Evolutionary conservation across 208 protist species (phyloP).

Genomic region (Trypanosoma scelopori): DNA sequence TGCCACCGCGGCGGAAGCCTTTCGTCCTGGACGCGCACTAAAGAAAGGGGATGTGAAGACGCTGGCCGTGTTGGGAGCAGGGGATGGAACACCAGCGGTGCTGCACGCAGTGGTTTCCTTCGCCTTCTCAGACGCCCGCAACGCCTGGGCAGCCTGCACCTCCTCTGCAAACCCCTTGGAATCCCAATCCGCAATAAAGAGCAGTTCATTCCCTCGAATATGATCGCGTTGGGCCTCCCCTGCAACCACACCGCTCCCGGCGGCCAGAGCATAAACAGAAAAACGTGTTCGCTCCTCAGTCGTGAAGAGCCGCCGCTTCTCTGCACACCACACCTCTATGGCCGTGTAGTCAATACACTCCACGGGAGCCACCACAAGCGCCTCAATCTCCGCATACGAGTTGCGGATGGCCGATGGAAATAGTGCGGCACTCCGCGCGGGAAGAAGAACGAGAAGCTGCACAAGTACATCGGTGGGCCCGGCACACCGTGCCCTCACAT

Average conservation of each 20-base stretch:
- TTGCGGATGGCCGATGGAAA: conserved; percentile 62
- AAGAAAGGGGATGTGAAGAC: conserved; percentile 62
- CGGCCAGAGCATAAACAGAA: conserved; percentile 61
- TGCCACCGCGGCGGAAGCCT: conserved; percentile 21
- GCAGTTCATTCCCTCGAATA: conserved; percentile 53
- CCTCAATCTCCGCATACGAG: conserved; percentile 65
- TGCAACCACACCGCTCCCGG: conserved; percentile 25
- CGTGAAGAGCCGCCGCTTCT: conserved; percentile 56
- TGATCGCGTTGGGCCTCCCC: conserved; percentile 7
- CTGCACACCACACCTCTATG: conserved; percentile 70
- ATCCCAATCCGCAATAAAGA: conserved; percentile 70
- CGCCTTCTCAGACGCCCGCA: neutral
- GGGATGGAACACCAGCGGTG: conserved; percentile 1
- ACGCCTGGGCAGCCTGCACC: conserved; percentile 20
- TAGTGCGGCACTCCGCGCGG: conserved; percentile 49
- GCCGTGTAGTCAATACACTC: conserved; percentile 67
- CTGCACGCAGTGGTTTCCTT: conserved; percentile 5
- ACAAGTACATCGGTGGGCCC: conserved; percentile 74
- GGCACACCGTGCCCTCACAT: conserved; percentile 3
- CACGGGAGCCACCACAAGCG: conserved; percentile 59
- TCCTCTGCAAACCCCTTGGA: conserved; percentile 20
- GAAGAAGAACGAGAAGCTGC: conserved; percentile 80
- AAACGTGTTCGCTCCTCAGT: conserved; percentile 81
- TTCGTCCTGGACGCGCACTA: conserved; percentile 23
- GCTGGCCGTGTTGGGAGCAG: conserved; percentile 23